Conservation (phyloP, 768 basidiomycete species). For the Gymnopilus junonius region DNA sequence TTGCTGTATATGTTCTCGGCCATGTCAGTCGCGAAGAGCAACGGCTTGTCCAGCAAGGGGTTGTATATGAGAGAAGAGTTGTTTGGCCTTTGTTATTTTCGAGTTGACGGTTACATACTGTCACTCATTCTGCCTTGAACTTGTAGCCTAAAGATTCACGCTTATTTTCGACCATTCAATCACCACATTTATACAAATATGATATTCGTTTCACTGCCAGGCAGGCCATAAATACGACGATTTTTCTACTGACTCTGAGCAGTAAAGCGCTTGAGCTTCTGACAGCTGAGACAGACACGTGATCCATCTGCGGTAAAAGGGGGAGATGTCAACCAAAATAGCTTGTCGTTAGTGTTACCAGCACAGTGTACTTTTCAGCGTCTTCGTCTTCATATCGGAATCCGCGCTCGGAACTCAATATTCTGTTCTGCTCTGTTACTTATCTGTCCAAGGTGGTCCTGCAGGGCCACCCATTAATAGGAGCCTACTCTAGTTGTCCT, state of each 20-base stretch:
- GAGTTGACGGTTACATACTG: not conserved
- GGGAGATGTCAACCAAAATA: not conserved
- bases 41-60: slow-evolving; percentile 36
- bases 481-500: not conserved
- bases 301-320: not conserved
- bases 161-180: not conserved
- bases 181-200: too few relatives aligned
- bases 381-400: not conserved
- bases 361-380: too few relatives aligned
- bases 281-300: not conserved
- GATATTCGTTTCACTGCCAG: not conserved
- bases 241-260: not conserved
- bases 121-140: not conserved
- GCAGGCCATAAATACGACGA: not conserved
- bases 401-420: not conserved
- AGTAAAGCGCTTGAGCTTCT: too few relatives aligned
- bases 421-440: not conserved
- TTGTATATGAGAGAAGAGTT: slow-evolving; percentile 23
- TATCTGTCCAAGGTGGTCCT: not conserved
- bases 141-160: not conserved
- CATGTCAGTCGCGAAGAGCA: slow-evolving; percentile 48
- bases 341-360: not conserved
- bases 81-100: slow-evolving; percentile 30
- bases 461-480: not conserved
- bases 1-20: slow-evolving; percentile 93